Base-by-base conservation (phyloP, 2,329 filamentous ascomycete species). In the Coniella lustricola region DNA sequence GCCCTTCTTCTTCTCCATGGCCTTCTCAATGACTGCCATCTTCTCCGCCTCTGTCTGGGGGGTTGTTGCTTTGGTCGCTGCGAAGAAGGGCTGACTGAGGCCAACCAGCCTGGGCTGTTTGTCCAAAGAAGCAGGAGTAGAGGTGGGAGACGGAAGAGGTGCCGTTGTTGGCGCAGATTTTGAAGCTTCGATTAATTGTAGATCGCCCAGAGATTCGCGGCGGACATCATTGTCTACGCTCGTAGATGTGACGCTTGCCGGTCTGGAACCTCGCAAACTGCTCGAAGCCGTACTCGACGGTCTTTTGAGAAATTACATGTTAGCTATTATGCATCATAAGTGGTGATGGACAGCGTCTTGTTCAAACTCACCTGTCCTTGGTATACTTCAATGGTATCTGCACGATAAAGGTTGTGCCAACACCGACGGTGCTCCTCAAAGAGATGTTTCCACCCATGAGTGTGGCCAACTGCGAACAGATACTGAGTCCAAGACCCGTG, bases 401-500 rank as follows among this genome's bases (percentile, higher is more conserved):
- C 77, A 95, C 83, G 1, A 75, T 90, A 58, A 96, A 95, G 0
- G 80, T 85, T 35, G 87, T 89, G 13, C 90, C 90, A 10, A 81
- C 74, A 0, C 84, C 86, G 14, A 85, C 70, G 7, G 81, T 78
- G 59, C 88, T 95, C 53, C 75, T 77, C 32, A 95, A 70, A 3
- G 73, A 72, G 44, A 96, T 87, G 1, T 71, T 78, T 9, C 90
- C 90, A 43, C 82, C 83, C 88, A 96, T 95, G 14, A 95, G 69
- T 14, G 73, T 80, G 3, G 89, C 87, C 33, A 96, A 71, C 63
- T 96, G 90, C 17, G 87, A 84, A 66, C 89, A 95, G 58, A 96
- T 96, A 60, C 86, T 91, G 47, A 96, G 66, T 2, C 90, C 90
- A 2, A 95, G 71, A 3, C 90, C 90, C 1, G 90, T 95, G 14